These are phyloP conservation scores for Primulina huaijiensis DNA, from an alignment of 257 asterid genomes.

Conservation along the genomic window DNA sequence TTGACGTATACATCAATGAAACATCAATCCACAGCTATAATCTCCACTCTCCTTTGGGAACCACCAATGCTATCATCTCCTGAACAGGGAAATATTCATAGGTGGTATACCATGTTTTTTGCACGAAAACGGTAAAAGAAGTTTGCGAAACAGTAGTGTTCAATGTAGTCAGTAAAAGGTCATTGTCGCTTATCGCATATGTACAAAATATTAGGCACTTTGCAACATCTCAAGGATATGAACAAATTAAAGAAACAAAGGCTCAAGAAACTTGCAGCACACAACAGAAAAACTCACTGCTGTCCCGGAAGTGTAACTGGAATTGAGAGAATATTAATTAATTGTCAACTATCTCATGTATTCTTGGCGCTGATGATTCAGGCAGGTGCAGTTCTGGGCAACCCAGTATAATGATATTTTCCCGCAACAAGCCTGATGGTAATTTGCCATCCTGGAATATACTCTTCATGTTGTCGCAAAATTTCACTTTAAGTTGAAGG, in stretches of 20 bases:
- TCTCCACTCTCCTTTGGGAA: background rate
- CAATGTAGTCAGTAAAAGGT: background rate
- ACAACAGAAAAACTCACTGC: too few species aligned
- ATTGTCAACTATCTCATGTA: background rate
- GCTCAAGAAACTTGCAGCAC: background rate
- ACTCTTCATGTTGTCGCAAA: constrained; percentile 28
- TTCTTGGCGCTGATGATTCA: background rate
- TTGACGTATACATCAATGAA: background rate
- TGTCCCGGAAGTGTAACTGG: background rate
- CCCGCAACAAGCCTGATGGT: background rate
- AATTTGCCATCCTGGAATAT: constrained; percentile 2
- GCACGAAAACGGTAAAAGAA: too few species aligned
- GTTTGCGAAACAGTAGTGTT: too few species aligned
- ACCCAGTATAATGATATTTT: background rate
- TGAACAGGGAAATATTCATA: too few species aligned
- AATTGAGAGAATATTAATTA: background rate
- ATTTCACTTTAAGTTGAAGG: constrained; percentile 17
- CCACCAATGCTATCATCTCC: background rate
- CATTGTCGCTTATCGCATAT: background rate
- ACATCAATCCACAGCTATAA: background rate
- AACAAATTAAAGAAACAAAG: background rate
- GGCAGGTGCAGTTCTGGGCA: constrained; percentile 24
- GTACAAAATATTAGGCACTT: background rate
- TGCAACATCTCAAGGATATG: background rate
- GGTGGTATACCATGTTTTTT: background rate